Evolutionary conservation across 2,329 filamentous ascomycete species (phyloP).

Genomic region (Sarocladiaceae sp.): DNA sequence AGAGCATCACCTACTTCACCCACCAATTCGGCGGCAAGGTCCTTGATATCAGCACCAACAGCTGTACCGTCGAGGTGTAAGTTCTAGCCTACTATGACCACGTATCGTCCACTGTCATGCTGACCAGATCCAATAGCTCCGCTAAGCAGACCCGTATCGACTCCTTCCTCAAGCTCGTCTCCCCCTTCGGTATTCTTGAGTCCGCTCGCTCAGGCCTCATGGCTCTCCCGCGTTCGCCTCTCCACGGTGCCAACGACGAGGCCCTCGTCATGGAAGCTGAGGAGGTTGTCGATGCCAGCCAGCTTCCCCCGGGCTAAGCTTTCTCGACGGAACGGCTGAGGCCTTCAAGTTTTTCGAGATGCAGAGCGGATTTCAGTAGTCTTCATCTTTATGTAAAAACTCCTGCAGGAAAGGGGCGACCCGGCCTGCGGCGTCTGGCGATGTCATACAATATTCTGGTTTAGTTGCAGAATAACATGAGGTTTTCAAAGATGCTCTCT

Average conservation of each 20-base stretch:
- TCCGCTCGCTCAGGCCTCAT: conserved; percentile 93
- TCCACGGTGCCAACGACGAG: conserved; percentile 68
- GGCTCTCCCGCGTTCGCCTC: conserved; percentile 88
- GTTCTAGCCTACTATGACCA: conserved; percentile 26
- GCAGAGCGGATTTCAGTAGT: conserved; percentile 16
- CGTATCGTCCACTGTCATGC: not conserved
- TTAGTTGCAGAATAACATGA: conserved; percentile 5
- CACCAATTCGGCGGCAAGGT: conserved; percentile 99
- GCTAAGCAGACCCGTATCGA: conserved; percentile 92
- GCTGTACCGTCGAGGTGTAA: conserved; percentile 96
- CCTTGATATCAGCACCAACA: conserved; percentile 94
- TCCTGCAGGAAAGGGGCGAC: conserved; percentile 17
- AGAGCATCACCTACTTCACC: conserved; percentile 91
- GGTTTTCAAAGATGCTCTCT: too few relatives aligned
- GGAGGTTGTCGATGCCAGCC: conserved; percentile 90
- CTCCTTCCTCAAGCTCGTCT: conserved; percentile 93
- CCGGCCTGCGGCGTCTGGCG: conserved; percentile 14
- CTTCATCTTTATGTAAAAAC: conserved; percentile 20
- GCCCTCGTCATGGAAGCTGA: conserved; percentile 74
- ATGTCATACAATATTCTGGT: conserved; percentile 7
- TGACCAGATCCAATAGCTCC: conserved; percentile 48
- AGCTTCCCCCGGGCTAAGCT: conserved; percentile 78
- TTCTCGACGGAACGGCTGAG: not conserved
- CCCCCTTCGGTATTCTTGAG: conserved; percentile 92
- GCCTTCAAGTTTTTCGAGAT: too few relatives aligned